These are phyloP conservation scores for Ceratobasidium sp. DNA, from an alignment of 1,284 basidiomycete species.

Conservation along the genomic window DNA sequence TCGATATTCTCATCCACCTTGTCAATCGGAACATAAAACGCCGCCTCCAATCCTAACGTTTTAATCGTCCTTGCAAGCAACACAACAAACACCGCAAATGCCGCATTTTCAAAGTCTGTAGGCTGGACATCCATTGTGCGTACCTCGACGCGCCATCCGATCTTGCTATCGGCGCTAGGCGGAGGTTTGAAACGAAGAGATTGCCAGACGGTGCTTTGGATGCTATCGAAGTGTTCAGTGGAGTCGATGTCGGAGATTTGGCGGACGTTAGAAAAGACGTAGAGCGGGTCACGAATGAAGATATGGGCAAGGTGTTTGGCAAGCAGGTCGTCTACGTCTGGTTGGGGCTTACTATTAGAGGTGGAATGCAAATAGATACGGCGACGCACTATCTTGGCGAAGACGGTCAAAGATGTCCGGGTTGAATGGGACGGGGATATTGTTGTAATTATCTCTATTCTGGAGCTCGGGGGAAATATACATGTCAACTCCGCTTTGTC, in stretches of 20 bases:
- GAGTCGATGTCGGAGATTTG: constrained; percentile 83
- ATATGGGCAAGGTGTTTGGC: constrained; percentile 94
- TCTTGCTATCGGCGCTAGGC: constrained; percentile 77
- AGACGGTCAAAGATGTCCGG: constrained; percentile 79
- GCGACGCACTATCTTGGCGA: constrained; percentile 73
- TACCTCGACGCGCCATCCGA: constrained; percentile 99
- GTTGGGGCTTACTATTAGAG: background rate
- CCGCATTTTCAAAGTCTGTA: constrained; percentile 99
- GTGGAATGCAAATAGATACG: constrained; percentile 7
- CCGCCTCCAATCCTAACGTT: constrained; percentile 83
- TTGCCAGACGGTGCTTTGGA: constrained; percentile 99
- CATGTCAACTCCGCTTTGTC: constrained; percentile 95
- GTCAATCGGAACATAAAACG: constrained; percentile 94
- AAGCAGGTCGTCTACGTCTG: constrained; percentile 89
- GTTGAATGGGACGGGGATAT: constrained; percentile 87
- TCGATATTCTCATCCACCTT: constrained; percentile 99
- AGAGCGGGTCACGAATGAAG: constrained; percentile 97
- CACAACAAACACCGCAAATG: constrained; percentile 94
- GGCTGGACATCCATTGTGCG: constrained; percentile 99
- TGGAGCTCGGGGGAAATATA: constrained; percentile 88
- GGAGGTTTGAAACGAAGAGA: constrained; percentile 99
- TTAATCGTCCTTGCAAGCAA: constrained; percentile 94
- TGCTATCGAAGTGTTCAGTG: constrained; percentile 11
- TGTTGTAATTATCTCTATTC: constrained; percentile 94
- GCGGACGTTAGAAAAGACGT: constrained; percentile 93